Evolutionary conservation across 2,329 filamentous ascomycete species (phyloP).

Genomic region (Ramularia endophylla): DNA sequence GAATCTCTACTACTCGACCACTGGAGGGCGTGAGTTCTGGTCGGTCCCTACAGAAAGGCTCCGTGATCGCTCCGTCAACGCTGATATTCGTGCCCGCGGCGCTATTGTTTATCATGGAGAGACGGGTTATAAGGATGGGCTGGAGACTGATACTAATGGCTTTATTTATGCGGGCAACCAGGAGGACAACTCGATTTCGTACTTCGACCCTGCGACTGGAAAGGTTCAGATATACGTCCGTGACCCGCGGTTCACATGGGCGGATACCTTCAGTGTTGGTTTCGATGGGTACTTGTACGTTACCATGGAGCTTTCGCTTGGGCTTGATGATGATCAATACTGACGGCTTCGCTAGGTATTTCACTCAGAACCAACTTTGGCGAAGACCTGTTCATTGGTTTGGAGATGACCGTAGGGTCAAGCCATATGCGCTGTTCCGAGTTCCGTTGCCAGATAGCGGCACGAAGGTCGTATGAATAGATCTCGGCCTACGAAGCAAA

Average conservation of each 20-base stretch:
- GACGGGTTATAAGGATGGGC: slow-evolving; percentile 47
- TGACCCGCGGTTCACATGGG: slow-evolving; percentile 45
- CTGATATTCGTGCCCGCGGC: slow-evolving; percentile 41
- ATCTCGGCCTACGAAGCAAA: too few species aligned
- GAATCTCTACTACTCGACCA: slow-evolving; percentile 43
- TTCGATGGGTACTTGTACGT: slow-evolving; percentile 47
- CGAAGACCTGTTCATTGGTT: slow-evolving; percentile 34
- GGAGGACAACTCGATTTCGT: slow-evolving; percentile 44
- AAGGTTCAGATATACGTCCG: slow-evolving; percentile 40
- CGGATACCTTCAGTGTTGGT: slow-evolving; percentile 38
- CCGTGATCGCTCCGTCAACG: slow-evolving; percentile 32
- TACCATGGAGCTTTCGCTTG: too few species aligned
- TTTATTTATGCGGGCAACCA: slow-evolving; percentile 46
- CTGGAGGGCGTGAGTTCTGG: slow-evolving; percentile 42
- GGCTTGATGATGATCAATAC: too few species aligned
- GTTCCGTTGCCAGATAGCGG: slow-evolving; percentile 38
- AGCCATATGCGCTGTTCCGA: slow-evolving; percentile 40
- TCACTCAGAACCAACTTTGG: slow-evolving; percentile 49
- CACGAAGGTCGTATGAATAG: slow-evolving; percentile 36
- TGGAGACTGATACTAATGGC: slow-evolving; percentile 48
- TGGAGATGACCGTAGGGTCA: slow-evolving; percentile 38
- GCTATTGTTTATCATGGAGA: slow-evolving; percentile 40
- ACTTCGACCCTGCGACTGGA: slow-evolving; percentile 43
- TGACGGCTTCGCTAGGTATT: too few species aligned
- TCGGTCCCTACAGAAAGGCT: slow-evolving; percentile 41